These are phyloP conservation scores for Basidiobolus heterosporus DNA, from an alignment of 371 early-diverging fungal species.

Conservation along the genomic window DNA sequence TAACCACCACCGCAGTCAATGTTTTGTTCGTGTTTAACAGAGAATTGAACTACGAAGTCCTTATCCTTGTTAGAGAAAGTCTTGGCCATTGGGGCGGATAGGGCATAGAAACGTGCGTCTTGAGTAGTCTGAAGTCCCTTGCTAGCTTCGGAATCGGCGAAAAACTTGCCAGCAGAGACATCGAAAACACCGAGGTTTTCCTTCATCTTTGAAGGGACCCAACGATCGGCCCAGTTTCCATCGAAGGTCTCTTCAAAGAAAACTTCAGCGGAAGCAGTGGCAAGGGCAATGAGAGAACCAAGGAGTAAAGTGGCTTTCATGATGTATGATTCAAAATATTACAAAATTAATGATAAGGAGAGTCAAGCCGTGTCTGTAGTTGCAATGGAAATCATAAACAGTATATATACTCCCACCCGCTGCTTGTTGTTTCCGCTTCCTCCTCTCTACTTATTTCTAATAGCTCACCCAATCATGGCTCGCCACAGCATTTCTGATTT, in stretches of 20 bases:
- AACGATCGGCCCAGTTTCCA: conserved; percentile 40
- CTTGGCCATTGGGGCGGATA: conserved; percentile 57
- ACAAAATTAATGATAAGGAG: neutral
- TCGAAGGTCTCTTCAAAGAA: conserved; percentile 80
- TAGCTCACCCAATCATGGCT: too few relatives aligned
- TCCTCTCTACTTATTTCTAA: too few relatives aligned
- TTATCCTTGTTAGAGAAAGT: conserved; percentile 44
- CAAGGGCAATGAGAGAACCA: conserved; percentile 33
- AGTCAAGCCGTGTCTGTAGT: too few relatives aligned
- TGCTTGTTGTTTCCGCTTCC: too few relatives aligned
- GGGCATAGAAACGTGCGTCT: conserved; percentile 75
- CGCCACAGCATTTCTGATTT: too few relatives aligned
- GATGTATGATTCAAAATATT: conserved; percentile 2
- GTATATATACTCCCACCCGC: too few relatives aligned
- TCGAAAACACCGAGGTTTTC: conserved; percentile 60
- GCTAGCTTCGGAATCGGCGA: conserved; percentile 45
- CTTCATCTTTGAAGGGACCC: conserved; percentile 50
- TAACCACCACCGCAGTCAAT: conserved; percentile 96
- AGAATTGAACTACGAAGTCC: conserved; percentile 79
- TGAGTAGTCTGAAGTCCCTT: conserved; percentile 63
- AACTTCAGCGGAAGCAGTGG: conserved; percentile 49
- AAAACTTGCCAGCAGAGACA: conserved; percentile 61
- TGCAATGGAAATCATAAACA: too few relatives aligned
- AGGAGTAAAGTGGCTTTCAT: conserved; percentile 39
- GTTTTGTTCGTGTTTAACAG: conserved; percentile 84